These are phyloP conservation scores for Candida krabiensis DNA, from an alignment of 805 yeast genomes.

Conservation along the genomic window DNA sequence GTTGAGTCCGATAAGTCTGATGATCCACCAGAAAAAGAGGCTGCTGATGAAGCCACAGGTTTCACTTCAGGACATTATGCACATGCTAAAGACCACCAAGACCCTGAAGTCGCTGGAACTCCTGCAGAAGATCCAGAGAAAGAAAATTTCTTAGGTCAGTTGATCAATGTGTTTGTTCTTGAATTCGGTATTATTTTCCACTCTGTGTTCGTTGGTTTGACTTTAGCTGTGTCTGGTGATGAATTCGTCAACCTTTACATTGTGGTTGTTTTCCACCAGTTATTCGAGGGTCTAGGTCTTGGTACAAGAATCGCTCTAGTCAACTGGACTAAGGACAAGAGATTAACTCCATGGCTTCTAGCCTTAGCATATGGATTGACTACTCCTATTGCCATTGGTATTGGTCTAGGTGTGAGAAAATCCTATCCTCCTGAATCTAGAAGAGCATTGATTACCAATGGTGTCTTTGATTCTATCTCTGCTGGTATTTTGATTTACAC, in stretches of 20 bases:
- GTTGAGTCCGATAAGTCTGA: slow-evolving; percentile 4
- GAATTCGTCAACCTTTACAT: slow-evolving; percentile 71
- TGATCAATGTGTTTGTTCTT: slow-evolving; percentile 55
- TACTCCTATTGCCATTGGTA: slow-evolving; percentile 75
- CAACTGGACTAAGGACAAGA: slow-evolving; percentile 41
- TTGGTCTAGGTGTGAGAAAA: slow-evolving; percentile 74
- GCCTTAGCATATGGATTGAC: slow-evolving; percentile 52
- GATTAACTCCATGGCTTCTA: slow-evolving; percentile 58
- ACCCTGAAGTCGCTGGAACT: slow-evolving; percentile 44
- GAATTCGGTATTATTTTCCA: slow-evolving; percentile 85
- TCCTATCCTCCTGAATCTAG: slow-evolving; percentile 60
- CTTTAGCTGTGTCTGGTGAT: slow-evolving; percentile 75
- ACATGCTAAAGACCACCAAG: slow-evolving; percentile 44
- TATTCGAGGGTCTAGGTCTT: slow-evolving; percentile 84
- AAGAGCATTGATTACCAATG: slow-evolving; percentile 62
- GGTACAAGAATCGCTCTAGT: slow-evolving; percentile 73
- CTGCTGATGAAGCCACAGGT: slow-evolving; percentile 2
- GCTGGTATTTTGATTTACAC: slow-evolving; percentile 79
- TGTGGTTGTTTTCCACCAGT: slow-evolving; percentile 72
- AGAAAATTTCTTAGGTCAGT: slow-evolving; percentile 50
- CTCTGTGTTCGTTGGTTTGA: slow-evolving; percentile 77
- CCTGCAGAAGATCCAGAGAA: slow-evolving; percentile 29
- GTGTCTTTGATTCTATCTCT: slow-evolving; percentile 72
- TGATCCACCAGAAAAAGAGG: slow-evolving; percentile 7
- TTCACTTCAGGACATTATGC: slow-evolving; percentile 33